These are phyloP conservation scores for Grifola frondosa DNA, from an alignment of 1,284 basidiomycete genomes.

Conservation along the genomic window DNA sequence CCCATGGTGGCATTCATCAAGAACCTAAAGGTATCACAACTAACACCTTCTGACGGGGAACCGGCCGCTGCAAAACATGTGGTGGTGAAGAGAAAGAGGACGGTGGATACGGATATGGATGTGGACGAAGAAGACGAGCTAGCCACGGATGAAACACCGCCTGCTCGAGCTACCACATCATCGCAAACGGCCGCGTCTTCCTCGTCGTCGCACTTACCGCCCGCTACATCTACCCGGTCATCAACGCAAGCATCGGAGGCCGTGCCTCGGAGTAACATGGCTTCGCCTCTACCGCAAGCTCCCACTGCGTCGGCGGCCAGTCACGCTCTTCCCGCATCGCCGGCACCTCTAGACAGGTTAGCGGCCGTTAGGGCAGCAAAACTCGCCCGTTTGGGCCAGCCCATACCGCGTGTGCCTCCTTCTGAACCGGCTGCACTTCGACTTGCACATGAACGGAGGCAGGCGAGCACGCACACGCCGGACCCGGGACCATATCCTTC, in stretches of 20 bases:
- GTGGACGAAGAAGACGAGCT: slow-evolving; percentile 3
- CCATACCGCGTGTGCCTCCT: neutral
- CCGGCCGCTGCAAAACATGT: slow-evolving; percentile 7
- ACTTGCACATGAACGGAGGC: neutral
- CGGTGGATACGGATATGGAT: neutral
- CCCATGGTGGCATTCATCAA: slow-evolving; percentile 23
- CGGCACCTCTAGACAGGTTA: slow-evolving; percentile 1
- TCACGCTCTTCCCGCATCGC: neutral
- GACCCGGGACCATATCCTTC: no score
- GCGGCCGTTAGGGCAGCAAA: neutral
- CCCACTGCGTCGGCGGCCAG: neutral
- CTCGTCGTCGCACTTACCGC: no score
- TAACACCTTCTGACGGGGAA: slow-evolving; percentile 13
- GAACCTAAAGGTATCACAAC: slow-evolving; percentile 16
- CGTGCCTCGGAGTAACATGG: neutral
- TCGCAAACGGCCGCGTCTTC: no score
- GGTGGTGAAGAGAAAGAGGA: slow-evolving; percentile 19
- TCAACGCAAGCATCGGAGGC: no score
- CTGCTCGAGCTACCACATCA: neutral
- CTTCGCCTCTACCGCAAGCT: neutral
- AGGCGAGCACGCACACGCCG: neutral
- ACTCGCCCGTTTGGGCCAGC: neutral
- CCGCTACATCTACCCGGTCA: no score
- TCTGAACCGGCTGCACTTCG: neutral
- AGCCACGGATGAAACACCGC: neutral